Conservation (phyloP, 2,329 filamentous ascomycete species). For the Xylaria sp. region DNA sequence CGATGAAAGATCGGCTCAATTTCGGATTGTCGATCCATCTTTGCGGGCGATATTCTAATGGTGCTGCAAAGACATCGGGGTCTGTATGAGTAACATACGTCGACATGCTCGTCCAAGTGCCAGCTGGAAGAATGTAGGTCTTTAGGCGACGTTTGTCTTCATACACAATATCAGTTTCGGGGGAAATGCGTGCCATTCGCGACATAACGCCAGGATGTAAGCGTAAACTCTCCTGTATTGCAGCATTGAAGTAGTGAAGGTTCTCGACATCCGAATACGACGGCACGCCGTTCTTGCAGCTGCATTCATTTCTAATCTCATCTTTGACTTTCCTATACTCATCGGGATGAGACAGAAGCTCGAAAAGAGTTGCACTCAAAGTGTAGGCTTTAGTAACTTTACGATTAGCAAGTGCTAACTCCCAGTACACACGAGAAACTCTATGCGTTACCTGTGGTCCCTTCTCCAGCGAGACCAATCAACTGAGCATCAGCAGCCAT, state of each 20-base stretch:
- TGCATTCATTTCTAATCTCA: slow-evolving; percentile 18
- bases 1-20: background rate
- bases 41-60: slow-evolving; percentile 27
- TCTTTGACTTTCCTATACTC: slow-evolving; percentile 12
- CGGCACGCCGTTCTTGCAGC: slow-evolving; percentile 10
- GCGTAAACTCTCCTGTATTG: slow-evolving; percentile 45
- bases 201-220: slow-evolving; percentile 45
- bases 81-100: slow-evolving; percentile 27
- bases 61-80: slow-evolving; percentile 28
- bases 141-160: slow-evolving; percentile 20
- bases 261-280: slow-evolving; percentile 33
- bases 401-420: too few relatives aligned
- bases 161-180: slow-evolving; percentile 38
- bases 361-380: slow-evolving; percentile 21
- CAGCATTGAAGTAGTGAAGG: slow-evolving; percentile 42
- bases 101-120: slow-evolving; percentile 26
- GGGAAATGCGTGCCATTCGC: slow-evolving; percentile 40
- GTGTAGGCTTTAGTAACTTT: slow-evolving; percentile 13
- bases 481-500: slow-evolving; percentile 30
- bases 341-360: slow-evolving; percentile 26
- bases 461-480: slow-evolving; percentile 22
- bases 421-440: too few relatives aligned
- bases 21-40: slow-evolving; percentile 5
- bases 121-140: slow-evolving; percentile 26
- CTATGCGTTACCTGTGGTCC: slow-evolving; percentile 22